These are phyloP conservation scores for Eimeria nieschulzi DNA, from an alignment of 169 alveolate species.

Conservation along the genomic window DNA sequence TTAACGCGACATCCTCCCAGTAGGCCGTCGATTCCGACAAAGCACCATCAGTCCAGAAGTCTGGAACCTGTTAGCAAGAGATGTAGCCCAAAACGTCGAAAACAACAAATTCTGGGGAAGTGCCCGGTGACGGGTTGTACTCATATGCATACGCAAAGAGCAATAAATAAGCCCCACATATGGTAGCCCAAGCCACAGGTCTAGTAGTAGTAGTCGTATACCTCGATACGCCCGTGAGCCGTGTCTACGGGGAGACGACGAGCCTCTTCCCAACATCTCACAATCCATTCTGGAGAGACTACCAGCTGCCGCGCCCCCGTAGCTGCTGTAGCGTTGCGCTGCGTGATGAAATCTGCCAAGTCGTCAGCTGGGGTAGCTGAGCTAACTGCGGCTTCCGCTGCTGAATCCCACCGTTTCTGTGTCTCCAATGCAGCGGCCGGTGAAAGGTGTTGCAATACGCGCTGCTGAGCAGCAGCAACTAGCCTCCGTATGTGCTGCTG, in stretches of 20 bases:
- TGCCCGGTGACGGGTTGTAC: too few species aligned
- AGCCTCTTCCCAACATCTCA: conserved; percentile 61
- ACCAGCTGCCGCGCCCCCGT: conserved; percentile 12
- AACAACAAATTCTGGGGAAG: too few species aligned
- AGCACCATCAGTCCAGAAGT: conserved; percentile 42
- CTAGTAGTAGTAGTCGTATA: background rate
- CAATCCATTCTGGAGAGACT: conserved; percentile 41
- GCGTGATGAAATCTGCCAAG: background rate
- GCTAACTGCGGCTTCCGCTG: conserved; percentile 11
- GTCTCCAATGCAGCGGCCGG: conserved; percentile 33
- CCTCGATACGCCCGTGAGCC: conserved; percentile 52
- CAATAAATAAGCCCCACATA: too few species aligned
- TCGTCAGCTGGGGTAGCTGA: conserved; percentile 6
- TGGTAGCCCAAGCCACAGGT: too few species aligned
- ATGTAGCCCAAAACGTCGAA: too few species aligned
- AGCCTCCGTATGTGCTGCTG: conserved; percentile 36
- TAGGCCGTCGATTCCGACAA: conserved; percentile 27
- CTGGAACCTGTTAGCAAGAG: conserved; percentile 31
- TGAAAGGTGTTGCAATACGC: conserved; percentile 40
- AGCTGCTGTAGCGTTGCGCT: conserved; percentile 46
- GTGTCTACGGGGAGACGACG: conserved; percentile 48
- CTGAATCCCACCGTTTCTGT: conserved; percentile 21
- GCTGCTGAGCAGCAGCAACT: conserved; percentile 47
- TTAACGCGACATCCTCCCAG: conserved; percentile 43
- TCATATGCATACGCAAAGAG: too few species aligned